A percentile compares a stretch with the other conserved stretches of the same genome.
These are phyloP conservation scores for Piloderma croceum DNA, from an alignment of 768 basidiomycete species.

Conservation along the genomic window DNA sequence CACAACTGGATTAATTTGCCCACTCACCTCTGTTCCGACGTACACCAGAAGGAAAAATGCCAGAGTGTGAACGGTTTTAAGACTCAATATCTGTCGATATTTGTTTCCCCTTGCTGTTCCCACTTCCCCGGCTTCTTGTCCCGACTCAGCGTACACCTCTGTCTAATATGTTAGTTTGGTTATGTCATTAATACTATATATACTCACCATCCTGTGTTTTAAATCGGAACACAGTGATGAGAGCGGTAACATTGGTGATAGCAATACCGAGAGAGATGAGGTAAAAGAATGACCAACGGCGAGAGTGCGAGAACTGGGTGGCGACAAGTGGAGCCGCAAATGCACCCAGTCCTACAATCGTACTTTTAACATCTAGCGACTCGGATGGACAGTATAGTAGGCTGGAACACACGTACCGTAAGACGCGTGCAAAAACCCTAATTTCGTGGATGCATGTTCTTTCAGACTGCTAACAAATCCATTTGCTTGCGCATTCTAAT, in stretches of 20 bases:
- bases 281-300: slow-evolving; percentile 40
- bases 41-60: slow-evolving; percentile 37
- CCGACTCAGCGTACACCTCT: slow-evolving; percentile 24
- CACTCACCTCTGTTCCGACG: slow-evolving; percentile 40
- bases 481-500: not conserved
- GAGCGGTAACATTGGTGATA: slow-evolving; percentile 11
- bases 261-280: slow-evolving; percentile 28
- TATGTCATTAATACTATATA: not conserved
- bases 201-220: slow-evolving; percentile 24
- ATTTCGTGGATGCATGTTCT: slow-evolving; percentile 7
- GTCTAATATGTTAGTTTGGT: slow-evolving; percentile 1
- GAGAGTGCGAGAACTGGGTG: slow-evolving; percentile 32
- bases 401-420: slow-evolving; percentile 17
- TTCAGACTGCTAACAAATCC: not conserved
- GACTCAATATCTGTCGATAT: slow-evolving; percentile 30
- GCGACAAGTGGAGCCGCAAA: slow-evolving; percentile 36
- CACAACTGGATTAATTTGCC: no score
- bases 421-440: slow-evolving; percentile 21
- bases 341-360: slow-evolving; percentile 29
- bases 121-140: slow-evolving; percentile 25
- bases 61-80: slow-evolving; percentile 32
- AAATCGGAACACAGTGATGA: slow-evolving; percentile 23
- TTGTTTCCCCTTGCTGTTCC: slow-evolving; percentile 24
- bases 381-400: not conserved
- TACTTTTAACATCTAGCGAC: not conserved